Evolutionary conservation across 148 eudicot species (phyloP).

Genomic region (Diospyros kaki): DNA sequence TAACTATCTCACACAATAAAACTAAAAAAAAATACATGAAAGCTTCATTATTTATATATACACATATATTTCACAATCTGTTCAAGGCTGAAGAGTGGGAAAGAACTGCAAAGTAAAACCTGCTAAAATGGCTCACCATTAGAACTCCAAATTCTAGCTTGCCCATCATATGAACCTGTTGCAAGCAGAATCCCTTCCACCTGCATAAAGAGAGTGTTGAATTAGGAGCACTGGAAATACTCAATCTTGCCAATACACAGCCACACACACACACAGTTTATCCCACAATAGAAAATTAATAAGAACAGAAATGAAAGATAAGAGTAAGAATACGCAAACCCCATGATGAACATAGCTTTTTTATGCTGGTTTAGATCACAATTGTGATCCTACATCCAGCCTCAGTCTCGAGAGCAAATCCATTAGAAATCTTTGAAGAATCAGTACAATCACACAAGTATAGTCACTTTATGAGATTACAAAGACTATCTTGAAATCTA

Average conservation of each 20-base stretch:
- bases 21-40: not conserved
- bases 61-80: not conserved
- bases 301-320: not conserved
- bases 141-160: constrained; percentile 69
- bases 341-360: too few species aligned
- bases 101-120: not conserved
- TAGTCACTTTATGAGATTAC: too few species aligned
- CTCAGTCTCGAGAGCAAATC: too few species aligned
- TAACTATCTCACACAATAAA: not conserved
- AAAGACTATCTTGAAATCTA: too few species aligned
- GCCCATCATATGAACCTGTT: constrained; percentile 82
- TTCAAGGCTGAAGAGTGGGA: not conserved
- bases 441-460: too few species aligned
- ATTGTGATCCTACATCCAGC: too few species aligned
- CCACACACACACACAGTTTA: not conserved
- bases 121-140: constrained; percentile 37
- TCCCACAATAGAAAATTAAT: not conserved
- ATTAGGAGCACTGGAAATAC: not conserved
- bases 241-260: too few species aligned
- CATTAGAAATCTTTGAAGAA: too few species aligned
- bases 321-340: not conserved
- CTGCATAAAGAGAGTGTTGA: constrained; percentile 30
- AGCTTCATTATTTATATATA: not conserved
- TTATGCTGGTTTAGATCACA: too few species aligned
- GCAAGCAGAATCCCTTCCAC: constrained; percentile 73